These are phyloP conservation scores for Colletotrichum sp. DNA, from an alignment of 2,329 filamentous ascomycete species.

Conservation along the genomic window DNA sequence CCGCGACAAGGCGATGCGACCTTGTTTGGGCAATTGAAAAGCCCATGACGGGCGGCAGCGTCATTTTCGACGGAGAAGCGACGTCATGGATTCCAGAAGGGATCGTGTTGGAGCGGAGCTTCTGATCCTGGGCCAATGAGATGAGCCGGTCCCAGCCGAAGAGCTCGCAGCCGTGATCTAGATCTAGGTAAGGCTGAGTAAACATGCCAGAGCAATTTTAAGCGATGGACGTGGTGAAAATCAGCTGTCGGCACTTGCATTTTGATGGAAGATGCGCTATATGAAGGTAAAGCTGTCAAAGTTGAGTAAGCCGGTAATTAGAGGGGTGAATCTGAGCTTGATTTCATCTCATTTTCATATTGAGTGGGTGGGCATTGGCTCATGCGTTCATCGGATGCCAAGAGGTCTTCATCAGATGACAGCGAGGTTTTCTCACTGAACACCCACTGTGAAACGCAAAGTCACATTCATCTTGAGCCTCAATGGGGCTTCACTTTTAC, in stretches of 20 bases:
- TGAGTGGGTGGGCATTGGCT: too few species aligned
- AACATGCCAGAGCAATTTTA: not conserved
- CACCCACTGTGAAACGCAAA: fast-evolving
- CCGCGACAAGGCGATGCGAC: not conserved
- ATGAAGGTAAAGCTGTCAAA: not conserved
- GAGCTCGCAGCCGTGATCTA: not conserved
- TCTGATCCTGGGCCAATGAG: not conserved
- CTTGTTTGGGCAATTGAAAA: not conserved
- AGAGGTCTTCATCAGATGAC: not conserved
- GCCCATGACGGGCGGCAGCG: conserved; percentile 11
- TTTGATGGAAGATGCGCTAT: not conserved
- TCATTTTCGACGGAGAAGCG: conserved; percentile 5
- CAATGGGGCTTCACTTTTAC: not conserved
- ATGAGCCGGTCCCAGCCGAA: not conserved
- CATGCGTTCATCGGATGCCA: not conserved
- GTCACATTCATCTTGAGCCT: not conserved
- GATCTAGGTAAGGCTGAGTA: not conserved
- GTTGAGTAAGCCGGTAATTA: not conserved
- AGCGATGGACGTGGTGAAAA: not conserved
- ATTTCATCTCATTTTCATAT: not conserved
- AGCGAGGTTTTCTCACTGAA: not conserved
- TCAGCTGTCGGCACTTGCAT: not conserved
- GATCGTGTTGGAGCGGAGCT: not conserved
- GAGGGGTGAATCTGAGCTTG: not conserved
- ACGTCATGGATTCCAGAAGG: conserved; percentile 10